phyloP scores from a whole-genome alignment of 2,329 filamentous ascomycete genomes.

The Fusarium sp. region DNA sequence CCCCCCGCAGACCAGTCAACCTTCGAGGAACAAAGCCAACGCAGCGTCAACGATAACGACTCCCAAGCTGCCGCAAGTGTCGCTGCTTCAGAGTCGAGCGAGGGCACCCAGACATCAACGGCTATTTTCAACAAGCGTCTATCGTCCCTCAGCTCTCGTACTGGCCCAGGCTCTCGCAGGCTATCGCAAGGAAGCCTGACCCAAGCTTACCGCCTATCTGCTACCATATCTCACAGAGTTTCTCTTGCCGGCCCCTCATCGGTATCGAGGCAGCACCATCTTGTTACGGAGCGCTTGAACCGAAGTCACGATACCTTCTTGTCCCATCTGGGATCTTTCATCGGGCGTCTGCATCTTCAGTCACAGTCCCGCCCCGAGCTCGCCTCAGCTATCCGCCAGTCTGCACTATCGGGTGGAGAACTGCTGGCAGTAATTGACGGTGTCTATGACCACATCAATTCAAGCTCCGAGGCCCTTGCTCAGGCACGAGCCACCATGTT shows the following conservation, averaged over 20 bases:
- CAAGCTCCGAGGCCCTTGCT: constrained; percentile 71
- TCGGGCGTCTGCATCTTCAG: constrained; percentile 87
- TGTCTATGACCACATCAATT: constrained; percentile 79
- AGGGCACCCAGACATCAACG: constrained; percentile 49
- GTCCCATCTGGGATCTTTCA: constrained; percentile 90
- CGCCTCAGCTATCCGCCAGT: constrained; percentile 81
- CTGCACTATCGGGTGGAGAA: constrained; percentile 81
- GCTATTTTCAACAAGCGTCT: constrained; percentile 56
- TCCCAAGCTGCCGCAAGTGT: constrained; percentile 51
- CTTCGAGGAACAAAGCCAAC: constrained; percentile 54
- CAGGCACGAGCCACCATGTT: constrained; percentile 80
- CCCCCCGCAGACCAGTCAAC: constrained; percentile 67
- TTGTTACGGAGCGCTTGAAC: constrained; percentile 85
- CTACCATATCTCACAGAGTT: constrained; percentile 74
- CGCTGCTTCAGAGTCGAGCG: constrained; percentile 49
- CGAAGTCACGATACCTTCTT: constrained; percentile 87
- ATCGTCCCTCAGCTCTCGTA: constrained; percentile 55
- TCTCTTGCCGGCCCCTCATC: constrained; percentile 77
- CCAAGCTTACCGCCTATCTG: constrained; percentile 59
- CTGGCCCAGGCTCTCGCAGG: constrained; percentile 46
- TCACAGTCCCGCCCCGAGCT: constrained; percentile 90
- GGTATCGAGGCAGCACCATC: constrained; percentile 69
- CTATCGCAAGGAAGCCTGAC: constrained; percentile 50
- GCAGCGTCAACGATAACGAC: constrained; percentile 51
- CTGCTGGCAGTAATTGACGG: constrained; percentile 83